A percentile compares a stretch with the other conserved stretches of the same genome.
Conservation (phyloP, 179 eudicot genomes). For the Amaranthus tricolor region DNA sequence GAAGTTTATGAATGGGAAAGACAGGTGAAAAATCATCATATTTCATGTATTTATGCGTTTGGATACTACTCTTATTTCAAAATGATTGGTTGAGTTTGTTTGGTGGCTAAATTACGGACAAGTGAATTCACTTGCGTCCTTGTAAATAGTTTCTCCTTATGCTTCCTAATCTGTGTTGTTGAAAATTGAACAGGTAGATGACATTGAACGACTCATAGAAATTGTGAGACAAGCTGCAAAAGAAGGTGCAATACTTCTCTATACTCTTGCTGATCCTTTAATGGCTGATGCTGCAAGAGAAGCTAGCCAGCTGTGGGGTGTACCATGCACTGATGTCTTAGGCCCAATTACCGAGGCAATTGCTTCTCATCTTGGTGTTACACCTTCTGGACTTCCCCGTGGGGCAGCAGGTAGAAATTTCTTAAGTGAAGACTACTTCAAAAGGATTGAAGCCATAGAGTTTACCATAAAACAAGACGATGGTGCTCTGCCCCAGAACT, state of each 20-base stretch:
- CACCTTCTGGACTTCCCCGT: conserved; percentile 86
- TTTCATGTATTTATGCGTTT: no score
- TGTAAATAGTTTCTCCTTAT: not conserved
- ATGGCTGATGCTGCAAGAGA: conserved; percentile 72
- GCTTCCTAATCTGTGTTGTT: conserved; percentile 20
- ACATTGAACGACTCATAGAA: conserved; percentile 69
- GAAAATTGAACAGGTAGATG: conserved; percentile 53
- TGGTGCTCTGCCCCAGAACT: conserved; percentile 79
- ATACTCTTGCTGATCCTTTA: conserved; percentile 86
- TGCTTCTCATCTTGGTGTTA: conserved; percentile 80
- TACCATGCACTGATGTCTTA: conserved; percentile 66
- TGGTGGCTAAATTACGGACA: no score
- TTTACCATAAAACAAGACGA: conserved; percentile 97
- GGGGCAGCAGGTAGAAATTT: conserved; percentile 73
- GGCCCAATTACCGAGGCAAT: conserved; percentile 85
- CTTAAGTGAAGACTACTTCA: conserved; percentile 73
- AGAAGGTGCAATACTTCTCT: conserved; percentile 77
- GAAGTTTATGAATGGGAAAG: no score
- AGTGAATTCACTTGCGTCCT: not conserved
- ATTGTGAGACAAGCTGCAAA: conserved; percentile 80
- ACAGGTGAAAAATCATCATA: no score
- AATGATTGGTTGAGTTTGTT: no score
- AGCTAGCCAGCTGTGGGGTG: conserved; percentile 76
- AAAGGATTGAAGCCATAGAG: conserved; percentile 84
- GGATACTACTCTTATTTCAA: no score